phyloP scores from a whole-genome alignment of 805 yeast species.

The Barnettozyma botsteinii region DNA sequence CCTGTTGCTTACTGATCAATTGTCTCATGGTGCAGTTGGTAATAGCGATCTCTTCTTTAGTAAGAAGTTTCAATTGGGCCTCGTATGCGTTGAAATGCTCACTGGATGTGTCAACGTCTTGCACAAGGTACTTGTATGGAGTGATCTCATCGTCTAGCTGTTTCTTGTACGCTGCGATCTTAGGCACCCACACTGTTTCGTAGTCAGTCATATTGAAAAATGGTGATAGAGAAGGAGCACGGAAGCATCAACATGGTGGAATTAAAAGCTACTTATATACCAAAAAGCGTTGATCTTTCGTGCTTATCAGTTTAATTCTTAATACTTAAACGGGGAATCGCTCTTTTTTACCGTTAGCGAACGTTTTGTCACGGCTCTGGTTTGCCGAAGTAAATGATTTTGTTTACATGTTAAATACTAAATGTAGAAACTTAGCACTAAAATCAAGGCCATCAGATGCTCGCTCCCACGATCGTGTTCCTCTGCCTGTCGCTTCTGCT shows the following conservation, averaged over 20 bases:
- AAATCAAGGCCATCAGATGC: not conserved
- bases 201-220: not conserved
- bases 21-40: slow-evolving; percentile 17
- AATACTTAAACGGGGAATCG: too few species aligned
- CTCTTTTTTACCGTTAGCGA: too few species aligned
- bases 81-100: slow-evolving; percentile 23
- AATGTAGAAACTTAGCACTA: not conserved
- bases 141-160: slow-evolving; percentile 14
- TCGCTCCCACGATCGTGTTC: slow-evolving; percentile 18
- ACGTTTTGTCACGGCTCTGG: too few species aligned
- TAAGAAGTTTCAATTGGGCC: slow-evolving; percentile 13
- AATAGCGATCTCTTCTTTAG: slow-evolving; percentile 19
- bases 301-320: too few species aligned
- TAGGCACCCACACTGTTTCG: not conserved
- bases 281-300: too few species aligned
- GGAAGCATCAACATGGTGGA: not conserved
- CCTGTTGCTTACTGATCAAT: slow-evolving; percentile 16
- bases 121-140: slow-evolving; percentile 16
- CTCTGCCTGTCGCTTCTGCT: slow-evolving; percentile 14
- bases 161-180: not conserved
- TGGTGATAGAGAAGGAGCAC: not conserved
- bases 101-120: slow-evolving; percentile 13
- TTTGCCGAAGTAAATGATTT: not conserved
- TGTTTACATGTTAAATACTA: not conserved
- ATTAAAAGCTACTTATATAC: too few species aligned